These are phyloP conservation scores for Calamus simplicifolius DNA, from an alignment of 176 grass and related monocot genomes.

Conservation along the genomic window DNA sequence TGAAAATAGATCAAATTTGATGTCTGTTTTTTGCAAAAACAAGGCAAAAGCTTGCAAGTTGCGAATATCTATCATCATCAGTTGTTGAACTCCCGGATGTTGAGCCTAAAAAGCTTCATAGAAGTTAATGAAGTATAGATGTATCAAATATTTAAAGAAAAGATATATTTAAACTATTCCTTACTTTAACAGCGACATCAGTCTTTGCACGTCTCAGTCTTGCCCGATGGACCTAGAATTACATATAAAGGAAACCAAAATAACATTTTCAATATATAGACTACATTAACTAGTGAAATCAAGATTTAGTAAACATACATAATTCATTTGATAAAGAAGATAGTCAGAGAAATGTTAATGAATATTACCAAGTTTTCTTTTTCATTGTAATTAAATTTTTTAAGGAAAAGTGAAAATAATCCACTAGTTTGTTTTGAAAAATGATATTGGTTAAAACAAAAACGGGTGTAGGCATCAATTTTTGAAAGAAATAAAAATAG, in stretches of 20 bases:
- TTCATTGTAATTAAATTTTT: too few species aligned
- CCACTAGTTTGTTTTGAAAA: too few species aligned
- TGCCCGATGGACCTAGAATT: slow-evolving; percentile 72
- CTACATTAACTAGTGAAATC: too few species aligned
- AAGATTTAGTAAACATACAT: too few species aligned
- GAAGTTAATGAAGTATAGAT: slow-evolving; percentile 7
- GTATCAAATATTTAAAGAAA: slow-evolving; percentile 15
- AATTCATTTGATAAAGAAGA: too few species aligned
- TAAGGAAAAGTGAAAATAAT: too few species aligned
- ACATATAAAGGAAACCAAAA: slow-evolving; percentile 5
- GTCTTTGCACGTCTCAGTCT: slow-evolving; percentile 56
- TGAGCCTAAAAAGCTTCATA: slow-evolving; percentile 51
- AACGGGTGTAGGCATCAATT: too few species aligned
- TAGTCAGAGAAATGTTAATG: too few species aligned
- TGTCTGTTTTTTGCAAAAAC: slow-evolving; percentile 85
- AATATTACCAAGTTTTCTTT: too few species aligned
- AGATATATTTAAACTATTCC: slow-evolving; percentile 4
- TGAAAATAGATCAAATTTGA: slow-evolving; percentile 94
- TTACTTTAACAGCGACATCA: slow-evolving; percentile 89
- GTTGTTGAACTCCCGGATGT: slow-evolving; percentile 77
- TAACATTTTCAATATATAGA: too few species aligned
- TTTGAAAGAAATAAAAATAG: too few species aligned
- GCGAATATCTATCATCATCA: slow-evolving; percentile 89
- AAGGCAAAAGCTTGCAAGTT: slow-evolving; percentile 85
- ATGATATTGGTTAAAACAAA: too few species aligned